Percentiles rank a stretch among this genome's conserved stretches.
phyloP scores from a whole-genome alignment of 441 rosid genomes.

The Gossypium aridum region DNA sequence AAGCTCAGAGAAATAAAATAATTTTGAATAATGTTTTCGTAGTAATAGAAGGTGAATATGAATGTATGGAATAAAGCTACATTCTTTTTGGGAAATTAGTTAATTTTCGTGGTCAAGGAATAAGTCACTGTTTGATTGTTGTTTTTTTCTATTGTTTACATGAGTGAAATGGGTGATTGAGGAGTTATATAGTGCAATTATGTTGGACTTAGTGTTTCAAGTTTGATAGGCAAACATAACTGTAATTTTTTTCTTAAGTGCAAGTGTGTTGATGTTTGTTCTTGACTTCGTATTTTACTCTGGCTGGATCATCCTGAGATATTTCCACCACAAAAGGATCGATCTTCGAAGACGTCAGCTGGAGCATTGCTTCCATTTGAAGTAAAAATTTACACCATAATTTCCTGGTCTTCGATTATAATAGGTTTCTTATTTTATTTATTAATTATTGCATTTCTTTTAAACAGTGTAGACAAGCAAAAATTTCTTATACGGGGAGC shows the following conservation, averaged over 20 bases:
- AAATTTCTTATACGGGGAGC: constrained; percentile 68
- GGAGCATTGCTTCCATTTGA: constrained; percentile 61
- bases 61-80: not conserved
- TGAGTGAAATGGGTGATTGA: not conserved
- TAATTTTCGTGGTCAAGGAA: not conserved
- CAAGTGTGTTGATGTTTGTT: constrained; percentile 14
- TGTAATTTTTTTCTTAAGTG: not conserved
- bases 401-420: not conserved
- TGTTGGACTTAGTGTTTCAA: not conserved
- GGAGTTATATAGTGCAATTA: not conserved
- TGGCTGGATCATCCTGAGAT: constrained; percentile 54
- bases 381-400: constrained; percentile 28
- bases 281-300: constrained; percentile 61
- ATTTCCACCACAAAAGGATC: constrained; percentile 59
- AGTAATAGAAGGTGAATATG: not conserved
- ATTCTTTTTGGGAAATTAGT: not conserved
- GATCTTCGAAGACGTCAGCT: constrained; percentile 30
- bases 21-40: not conserved
- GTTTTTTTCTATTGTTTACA: not conserved
- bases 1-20: not conserved
- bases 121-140: not conserved
- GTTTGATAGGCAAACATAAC: not conserved
- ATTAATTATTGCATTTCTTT: constrained; percentile 6
- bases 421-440: not conserved
- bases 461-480: constrained; percentile 82